phyloP scores from a whole-genome alignment of 306 rosid genomes.

The Myrica gale region DNA sequence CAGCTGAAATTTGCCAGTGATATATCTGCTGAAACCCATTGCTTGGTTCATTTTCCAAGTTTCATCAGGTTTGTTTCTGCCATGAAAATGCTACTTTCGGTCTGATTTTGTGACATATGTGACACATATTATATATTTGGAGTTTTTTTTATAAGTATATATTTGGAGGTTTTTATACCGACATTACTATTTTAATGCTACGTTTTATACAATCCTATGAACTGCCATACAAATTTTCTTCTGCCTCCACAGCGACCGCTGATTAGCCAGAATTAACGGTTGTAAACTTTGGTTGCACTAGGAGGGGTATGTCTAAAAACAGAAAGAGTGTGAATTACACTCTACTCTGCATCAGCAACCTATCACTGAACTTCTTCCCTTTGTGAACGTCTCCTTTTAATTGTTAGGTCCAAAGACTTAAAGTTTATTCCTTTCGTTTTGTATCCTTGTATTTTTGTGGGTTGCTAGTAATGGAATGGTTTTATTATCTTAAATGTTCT shows the following conservation, averaged over 20 bases:
- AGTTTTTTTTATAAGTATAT: constrained; percentile 10
- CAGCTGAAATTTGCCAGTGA: constrained; percentile 85
- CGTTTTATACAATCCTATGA: not conserved
- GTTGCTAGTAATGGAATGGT: not conserved
- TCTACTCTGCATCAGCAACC: not conserved
- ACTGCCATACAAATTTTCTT: constrained; percentile 5
- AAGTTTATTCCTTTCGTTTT: constrained; percentile 14
- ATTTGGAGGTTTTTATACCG: constrained; percentile 4
- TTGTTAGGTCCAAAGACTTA: constrained; percentile 11
- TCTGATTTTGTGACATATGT: not conserved
- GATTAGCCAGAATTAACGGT: constrained; percentile 14
- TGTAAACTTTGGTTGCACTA: constrained; percentile 1
- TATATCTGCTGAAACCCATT: constrained; percentile 71
- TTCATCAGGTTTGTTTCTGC: constrained; percentile 68
- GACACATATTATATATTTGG: constrained; percentile 5
- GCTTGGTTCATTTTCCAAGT: constrained; percentile 96
- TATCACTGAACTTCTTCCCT: not conserved
- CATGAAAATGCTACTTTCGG: constrained; percentile 12
- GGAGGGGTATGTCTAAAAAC: not conserved
- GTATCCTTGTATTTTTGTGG: not conserved
- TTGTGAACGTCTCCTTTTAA: not conserved
- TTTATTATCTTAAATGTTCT: not conserved
- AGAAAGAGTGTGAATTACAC: not conserved
- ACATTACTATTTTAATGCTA: constrained; percentile 13
- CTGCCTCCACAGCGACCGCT: constrained; percentile 8